Conservation (phyloP, 495 filamentous ascomycete genomes). For the Chaetomium cochliodes region DNA sequence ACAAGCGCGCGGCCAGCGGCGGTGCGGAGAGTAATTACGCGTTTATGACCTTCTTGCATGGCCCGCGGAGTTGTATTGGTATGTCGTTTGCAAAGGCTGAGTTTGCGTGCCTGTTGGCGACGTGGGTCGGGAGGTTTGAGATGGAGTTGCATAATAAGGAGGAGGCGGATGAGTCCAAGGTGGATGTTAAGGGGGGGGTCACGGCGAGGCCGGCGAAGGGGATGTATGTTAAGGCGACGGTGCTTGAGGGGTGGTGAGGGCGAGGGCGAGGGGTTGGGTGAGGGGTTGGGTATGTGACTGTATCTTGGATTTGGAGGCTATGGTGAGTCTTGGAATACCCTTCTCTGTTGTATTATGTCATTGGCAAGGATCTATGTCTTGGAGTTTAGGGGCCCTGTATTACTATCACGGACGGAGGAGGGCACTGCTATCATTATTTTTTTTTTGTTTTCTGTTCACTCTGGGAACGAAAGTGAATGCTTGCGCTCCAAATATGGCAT, state of each 20-base stretch:
- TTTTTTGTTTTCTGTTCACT: no score
- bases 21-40: constrained; percentile 57
- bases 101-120: constrained; percentile 77
- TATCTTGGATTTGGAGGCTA: background rate
- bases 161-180: constrained; percentile 51
- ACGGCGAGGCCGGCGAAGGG: constrained; percentile 65
- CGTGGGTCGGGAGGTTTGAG: constrained; percentile 68
- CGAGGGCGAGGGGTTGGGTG: no score
- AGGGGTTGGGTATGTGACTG: background rate
- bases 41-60: constrained; percentile 62
- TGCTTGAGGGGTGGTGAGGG: constrained; percentile 62
- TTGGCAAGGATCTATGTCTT: background rate
- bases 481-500: background rate
- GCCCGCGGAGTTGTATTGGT: constrained; percentile 62
- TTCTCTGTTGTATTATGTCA: background rate
- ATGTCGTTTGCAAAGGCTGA: constrained; percentile 77
- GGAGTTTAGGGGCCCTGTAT: background rate
- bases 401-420: background rate
- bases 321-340: background rate
- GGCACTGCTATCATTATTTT: no score
- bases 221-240: constrained; percentile 58
- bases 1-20: constrained; percentile 44
- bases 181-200: constrained; percentile 58
- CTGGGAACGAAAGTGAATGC: background rate
- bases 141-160: constrained; percentile 62